phyloP scores from a whole-genome alignment of 169 alveolate species.

The Eimeria tenella region DNA sequence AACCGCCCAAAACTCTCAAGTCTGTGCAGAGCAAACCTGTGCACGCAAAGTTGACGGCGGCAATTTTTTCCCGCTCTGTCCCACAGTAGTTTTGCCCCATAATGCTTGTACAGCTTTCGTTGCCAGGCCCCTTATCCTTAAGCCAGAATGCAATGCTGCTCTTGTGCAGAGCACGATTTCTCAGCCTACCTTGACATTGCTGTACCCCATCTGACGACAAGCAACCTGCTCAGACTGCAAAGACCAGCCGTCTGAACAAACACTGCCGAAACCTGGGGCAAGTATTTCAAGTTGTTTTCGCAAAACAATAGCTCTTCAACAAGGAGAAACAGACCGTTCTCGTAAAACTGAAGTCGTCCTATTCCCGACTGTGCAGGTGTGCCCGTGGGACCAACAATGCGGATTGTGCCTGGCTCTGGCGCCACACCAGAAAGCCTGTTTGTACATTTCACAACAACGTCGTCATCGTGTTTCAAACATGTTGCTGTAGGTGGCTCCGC shows the following conservation, averaged over 20 bases:
- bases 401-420: constrained; percentile 86
- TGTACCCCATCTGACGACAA: constrained; percentile 90
- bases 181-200: constrained; percentile 72
- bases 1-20: neutral
- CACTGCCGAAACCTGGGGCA: constrained; percentile 79
- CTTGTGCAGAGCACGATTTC: neutral
- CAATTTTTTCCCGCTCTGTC: constrained; percentile 78
- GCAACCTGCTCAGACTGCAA: constrained; percentile 88
- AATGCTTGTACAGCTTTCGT: constrained; percentile 82
- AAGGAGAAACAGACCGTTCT: constrained; percentile 51
- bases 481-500: constrained; percentile 87
- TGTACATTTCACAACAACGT: constrained; percentile 89
- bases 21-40: constrained; percentile 67
- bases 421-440: constrained; percentile 82
- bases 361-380: constrained; percentile 84
- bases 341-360: constrained; percentile 83
- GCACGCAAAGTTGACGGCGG: constrained; percentile 83
- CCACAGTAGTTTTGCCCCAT: constrained; percentile 84
- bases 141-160: neutral
- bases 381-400: constrained; percentile 86
- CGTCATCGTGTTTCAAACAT: constrained; percentile 88
- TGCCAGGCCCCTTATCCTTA: constrained; percentile 66
- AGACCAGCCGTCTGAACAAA: constrained; percentile 90
- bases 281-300: neutral
- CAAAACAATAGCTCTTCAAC: neutral